Evolutionary conservation across 805 yeast genomes (phyloP).

Genomic region (Monosporozyma yasuniensis): DNA sequence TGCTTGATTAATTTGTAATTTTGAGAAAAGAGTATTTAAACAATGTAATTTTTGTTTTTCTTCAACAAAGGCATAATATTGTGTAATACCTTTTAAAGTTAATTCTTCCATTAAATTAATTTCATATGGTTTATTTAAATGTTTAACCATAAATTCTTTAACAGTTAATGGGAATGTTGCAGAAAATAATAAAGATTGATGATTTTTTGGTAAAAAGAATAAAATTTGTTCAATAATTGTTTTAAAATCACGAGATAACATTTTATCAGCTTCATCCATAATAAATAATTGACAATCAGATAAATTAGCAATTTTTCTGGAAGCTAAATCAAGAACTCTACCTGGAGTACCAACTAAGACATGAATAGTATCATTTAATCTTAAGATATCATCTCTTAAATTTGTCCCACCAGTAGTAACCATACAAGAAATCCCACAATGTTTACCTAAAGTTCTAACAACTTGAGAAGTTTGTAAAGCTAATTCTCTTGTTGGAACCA

Average conservation of each 20-base stretch:
- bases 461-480: conserved; percentile 97
- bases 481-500: conserved; percentile 96
- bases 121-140: conserved; percentile 85
- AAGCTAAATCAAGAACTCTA: conserved; percentile 87
- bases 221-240: conserved; percentile 80
- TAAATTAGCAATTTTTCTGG: conserved; percentile 78
- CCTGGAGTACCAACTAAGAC: conserved; percentile 97
- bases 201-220: conserved; percentile 64
- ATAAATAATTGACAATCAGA: conserved; percentile 80
- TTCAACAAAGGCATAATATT: conserved; percentile 96
- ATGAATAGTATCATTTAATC: conserved; percentile 89
- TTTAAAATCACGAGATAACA: conserved; percentile 85
- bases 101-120: conserved; percentile 96
- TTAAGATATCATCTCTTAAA: conserved; percentile 84
- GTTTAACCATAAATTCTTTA: conserved; percentile 84
- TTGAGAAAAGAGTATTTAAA: conserved; percentile 86
- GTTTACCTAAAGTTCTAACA: conserved; percentile 90
- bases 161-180: conserved; percentile 97
- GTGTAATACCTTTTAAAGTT: conserved; percentile 92
- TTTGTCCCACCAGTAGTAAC: conserved; percentile 98
- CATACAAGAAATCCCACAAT: conserved; percentile 87
- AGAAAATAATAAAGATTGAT: conserved; percentile 80
- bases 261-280: conserved; percentile 98
- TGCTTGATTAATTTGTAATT: conserved; percentile 90
- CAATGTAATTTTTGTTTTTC: conserved; percentile 94